Base-by-base conservation (phyloP, 164 flowering plant species). In the Tetracentron sinense region DNA sequence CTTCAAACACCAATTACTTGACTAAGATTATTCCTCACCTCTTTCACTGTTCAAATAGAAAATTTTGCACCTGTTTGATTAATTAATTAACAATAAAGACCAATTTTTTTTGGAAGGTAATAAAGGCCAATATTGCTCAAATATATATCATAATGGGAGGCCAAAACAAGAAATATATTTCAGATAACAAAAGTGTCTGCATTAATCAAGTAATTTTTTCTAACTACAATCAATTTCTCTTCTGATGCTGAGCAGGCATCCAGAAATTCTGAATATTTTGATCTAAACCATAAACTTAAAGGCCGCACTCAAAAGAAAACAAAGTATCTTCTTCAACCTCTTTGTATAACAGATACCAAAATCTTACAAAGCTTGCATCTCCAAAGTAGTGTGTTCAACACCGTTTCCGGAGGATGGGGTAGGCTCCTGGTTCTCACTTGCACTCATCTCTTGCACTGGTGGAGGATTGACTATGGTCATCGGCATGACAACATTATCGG, bases 391-490 rank as follows among this genome's bases (percentile, higher is more conserved):
- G 15, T 70, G 75, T 31, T 73, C 66, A 26, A n/a, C 38, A 31
- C 68, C 64, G 22, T 75, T 71, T 25, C 56, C 64, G 21, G 83
- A 35, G 50, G 82, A 66, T 29, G 78, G 54, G 29, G 74, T 58
- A 21, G 82, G 29, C 33, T 71, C 79, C 21, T 29, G 69, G 65
- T 65, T 56, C 16, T 79, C 80, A 11, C 20, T 66, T 7, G 77
- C 60, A 46, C 66, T 85, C 99, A 94, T 94, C 75, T 88, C 88
- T 66, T 91, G 99, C 57, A 82, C 80, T 0, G 92, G 93, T 33
- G 97, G 96, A 26, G 99, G 95, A 60, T 83, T 90, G 64, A 94
- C 74, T 23, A 91, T 65, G 6, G 97, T 88, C 96, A 91, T 88
- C 29, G 85, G 88, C 86, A 74, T 73, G 26, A 61, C 82, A 27